Evolutionary conservation across 768 basidiomycete species (phyloP).

Genomic region (Tephrocybe sp.): DNA sequence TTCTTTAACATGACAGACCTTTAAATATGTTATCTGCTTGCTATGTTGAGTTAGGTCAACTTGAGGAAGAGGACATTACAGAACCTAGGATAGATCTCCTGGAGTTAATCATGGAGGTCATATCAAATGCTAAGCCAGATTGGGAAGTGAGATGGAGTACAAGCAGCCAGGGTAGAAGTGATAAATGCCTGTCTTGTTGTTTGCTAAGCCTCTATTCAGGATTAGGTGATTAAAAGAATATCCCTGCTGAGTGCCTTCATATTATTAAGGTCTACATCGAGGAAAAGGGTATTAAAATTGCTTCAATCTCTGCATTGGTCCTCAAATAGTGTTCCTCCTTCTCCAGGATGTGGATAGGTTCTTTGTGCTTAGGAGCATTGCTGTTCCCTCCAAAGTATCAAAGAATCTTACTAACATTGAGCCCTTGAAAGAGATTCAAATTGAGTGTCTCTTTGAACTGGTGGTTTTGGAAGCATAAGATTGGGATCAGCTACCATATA

Average conservation of each 20-base stretch:
- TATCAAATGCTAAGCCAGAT: background rate
- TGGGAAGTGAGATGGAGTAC: conserved; percentile 9
- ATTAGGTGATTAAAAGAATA: background rate
- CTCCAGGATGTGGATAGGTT: conserved; percentile 4
- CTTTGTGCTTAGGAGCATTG: background rate
- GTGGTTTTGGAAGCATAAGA: conserved; percentile 1
- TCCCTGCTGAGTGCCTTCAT: conserved; percentile 2
- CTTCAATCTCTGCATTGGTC: conserved; percentile 4
- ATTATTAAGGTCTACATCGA: conserved; percentile 2
- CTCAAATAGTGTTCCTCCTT: conserved; percentile 2
- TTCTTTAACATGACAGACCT: background rate
- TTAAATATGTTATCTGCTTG: background rate
- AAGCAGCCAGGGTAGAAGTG: background rate
- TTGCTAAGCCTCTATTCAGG: conserved; percentile 3
- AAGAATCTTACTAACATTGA: conserved; percentile 1
- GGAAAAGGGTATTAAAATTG: conserved; percentile 7
- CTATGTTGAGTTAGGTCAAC: background rate
- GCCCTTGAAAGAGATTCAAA: conserved; percentile 6
- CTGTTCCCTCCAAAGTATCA: conserved; percentile 1
- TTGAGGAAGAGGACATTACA: background rate
- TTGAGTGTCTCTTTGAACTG: conserved; percentile 3
- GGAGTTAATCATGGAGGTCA: background rate
- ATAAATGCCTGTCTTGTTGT: conserved; percentile 3
- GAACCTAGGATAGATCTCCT: conserved; percentile 4
- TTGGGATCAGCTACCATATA: background rate